Conservation (phyloP, 2,329 filamentous ascomycete genomes). For the Aureobasidium mangrovei region DNA sequence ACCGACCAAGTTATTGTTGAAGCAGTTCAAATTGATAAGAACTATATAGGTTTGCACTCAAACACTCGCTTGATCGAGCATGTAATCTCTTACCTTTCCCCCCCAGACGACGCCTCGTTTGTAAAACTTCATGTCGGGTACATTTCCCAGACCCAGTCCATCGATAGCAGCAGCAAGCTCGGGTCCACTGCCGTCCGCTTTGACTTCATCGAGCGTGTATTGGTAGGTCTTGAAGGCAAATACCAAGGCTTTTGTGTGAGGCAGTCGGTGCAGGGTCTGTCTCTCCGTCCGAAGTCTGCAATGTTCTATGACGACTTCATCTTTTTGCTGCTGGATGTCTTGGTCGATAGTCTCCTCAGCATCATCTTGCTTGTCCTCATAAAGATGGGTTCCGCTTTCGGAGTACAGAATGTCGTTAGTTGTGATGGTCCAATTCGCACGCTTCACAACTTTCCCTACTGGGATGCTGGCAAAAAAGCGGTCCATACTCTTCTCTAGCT, state of each 20-base stretch:
- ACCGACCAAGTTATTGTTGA: slow-evolving; percentile 12
- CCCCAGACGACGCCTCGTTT: slow-evolving; percentile 51
- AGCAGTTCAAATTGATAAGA: neutral
- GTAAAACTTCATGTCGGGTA: slow-evolving; percentile 50
- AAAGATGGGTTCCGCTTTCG: slow-evolving; percentile 37
- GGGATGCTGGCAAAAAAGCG: slow-evolving; percentile 49
- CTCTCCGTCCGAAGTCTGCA: slow-evolving; percentile 47
- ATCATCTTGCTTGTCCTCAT: slow-evolving; percentile 22
- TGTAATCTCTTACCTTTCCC: slow-evolving; percentile 43
- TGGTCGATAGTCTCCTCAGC: slow-evolving; percentile 25
- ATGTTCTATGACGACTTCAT: slow-evolving; percentile 31
- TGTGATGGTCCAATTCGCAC: slow-evolving; percentile 47
- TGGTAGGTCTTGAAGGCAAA: slow-evolving; percentile 57
- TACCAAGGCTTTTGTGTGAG: slow-evolving; percentile 44
- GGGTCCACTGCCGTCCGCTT: slow-evolving; percentile 47
- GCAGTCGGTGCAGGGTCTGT: slow-evolving; percentile 53
- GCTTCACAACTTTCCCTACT: slow-evolving; percentile 45
- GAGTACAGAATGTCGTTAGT: slow-evolving; percentile 34
- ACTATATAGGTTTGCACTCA: neutral
- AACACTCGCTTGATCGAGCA: slow-evolving; percentile 21
- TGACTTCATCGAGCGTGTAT: slow-evolving; percentile 47
- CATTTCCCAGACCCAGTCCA: slow-evolving; percentile 48
- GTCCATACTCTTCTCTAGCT: slow-evolving; percentile 53
- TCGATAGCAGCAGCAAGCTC: slow-evolving; percentile 50
- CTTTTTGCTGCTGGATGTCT: slow-evolving; percentile 23